Evolutionary conservation across 768 basidiomycete species (phyloP).

Genomic region (Mycena amicta): DNA sequence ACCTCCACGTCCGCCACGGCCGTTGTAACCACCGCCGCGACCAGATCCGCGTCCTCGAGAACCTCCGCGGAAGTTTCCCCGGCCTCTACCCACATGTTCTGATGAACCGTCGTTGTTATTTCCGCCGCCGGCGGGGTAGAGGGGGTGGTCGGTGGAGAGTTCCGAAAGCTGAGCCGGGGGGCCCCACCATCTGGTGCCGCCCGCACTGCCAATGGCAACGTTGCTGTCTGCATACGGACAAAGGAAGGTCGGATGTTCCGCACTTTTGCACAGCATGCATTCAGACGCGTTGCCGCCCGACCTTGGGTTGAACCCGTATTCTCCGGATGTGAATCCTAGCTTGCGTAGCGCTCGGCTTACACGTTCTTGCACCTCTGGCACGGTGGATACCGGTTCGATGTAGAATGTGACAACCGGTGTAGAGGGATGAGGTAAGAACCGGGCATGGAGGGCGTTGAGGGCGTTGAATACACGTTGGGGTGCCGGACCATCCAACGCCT

Average conservation of each 20-base stretch:
- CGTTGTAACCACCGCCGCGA: no score
- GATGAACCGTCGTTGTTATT: neutral
- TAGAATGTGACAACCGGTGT: neutral
- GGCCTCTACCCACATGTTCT: no score
- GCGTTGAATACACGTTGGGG: neutral
- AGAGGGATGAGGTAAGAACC: neutral
- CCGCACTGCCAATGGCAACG: no score
- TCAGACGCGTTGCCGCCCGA: neutral
- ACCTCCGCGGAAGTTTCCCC: no score
- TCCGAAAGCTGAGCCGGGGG: conserved; percentile 3
- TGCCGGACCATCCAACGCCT: neutral
- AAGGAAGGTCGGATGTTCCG: conserved; percentile 6
- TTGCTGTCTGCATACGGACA: neutral
- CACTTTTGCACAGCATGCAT: conserved; percentile 1
- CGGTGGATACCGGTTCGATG: neutral
- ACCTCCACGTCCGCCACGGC: no score
- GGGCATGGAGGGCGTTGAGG: conserved; percentile 6
- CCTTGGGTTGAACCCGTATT: neutral
- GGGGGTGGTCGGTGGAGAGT: conserved; percentile 3
- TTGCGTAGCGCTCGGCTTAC: neutral
- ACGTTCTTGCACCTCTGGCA: neutral
- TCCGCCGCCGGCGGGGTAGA: neutral
- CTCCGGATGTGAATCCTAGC: neutral
- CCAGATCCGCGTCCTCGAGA: no score
- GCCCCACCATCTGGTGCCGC: conserved; percentile 13